phyloP scores from a whole-genome alignment of 495 filamentous ascomycete species.

The Hamigera avellanea region DNA sequence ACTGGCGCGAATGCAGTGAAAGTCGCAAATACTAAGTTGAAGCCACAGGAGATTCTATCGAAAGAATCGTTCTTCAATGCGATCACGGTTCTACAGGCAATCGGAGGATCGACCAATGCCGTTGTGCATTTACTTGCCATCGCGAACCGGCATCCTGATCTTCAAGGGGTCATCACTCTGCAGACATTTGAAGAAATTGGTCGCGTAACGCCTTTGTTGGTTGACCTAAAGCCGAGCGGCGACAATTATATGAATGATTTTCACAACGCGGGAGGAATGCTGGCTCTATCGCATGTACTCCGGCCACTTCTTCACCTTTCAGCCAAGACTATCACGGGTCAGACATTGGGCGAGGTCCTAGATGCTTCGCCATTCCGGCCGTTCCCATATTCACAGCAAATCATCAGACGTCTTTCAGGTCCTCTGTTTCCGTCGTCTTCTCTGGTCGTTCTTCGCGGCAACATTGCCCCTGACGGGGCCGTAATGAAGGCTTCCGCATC shows the following conservation, averaged over 20 bases:
- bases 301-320: conserved; percentile 45
- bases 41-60: conserved; percentile 45
- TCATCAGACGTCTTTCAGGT: conserved; percentile 39
- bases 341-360: conserved; percentile 45
- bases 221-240: conserved; percentile 58
- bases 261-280: conserved; percentile 57
- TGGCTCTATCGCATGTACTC: conserved; percentile 42
- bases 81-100: conserved; percentile 56
- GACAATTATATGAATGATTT: conserved; percentile 65
- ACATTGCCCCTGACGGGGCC: conserved; percentile 45
- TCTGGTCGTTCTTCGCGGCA: conserved; percentile 42
- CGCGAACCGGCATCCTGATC: conserved; percentile 42
- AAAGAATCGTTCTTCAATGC: conserved; percentile 55
- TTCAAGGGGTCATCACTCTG: conserved; percentile 44
- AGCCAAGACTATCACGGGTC: conserved; percentile 45
- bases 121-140: conserved; percentile 58
- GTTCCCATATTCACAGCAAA: conserved; percentile 25
- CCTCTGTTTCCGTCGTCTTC: conserved; percentile 46
- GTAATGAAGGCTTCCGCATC: conserved; percentile 54
- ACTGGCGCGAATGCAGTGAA: conserved; percentile 47
- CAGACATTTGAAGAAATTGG: conserved; percentile 50
- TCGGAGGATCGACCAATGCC: conserved; percentile 59
- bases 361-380: conserved; percentile 32
- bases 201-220: conserved; percentile 43
- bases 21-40: conserved; percentile 24